phyloP scores from a whole-genome alignment of 2,329 filamentous ascomycete species.

The Colletotrichum sp. region DNA sequence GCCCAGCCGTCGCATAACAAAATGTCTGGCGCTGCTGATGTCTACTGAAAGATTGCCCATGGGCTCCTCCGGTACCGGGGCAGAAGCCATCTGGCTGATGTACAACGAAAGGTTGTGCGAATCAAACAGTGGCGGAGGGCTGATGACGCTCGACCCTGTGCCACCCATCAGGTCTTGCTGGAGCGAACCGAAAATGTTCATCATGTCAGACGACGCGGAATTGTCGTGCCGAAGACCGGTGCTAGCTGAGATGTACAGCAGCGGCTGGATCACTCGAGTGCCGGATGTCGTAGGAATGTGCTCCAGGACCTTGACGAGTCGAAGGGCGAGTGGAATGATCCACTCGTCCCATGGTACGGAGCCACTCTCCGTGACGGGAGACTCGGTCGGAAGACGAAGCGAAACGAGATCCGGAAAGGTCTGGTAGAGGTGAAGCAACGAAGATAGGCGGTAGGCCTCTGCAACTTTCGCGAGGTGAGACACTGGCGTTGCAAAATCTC shows the following conservation, averaged over 20 bases:
- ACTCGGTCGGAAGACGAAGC: conserved; percentile 29
- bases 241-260: conserved; percentile 41
- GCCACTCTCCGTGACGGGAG: conserved; percentile 5
- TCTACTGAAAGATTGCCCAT: conserved; percentile 34
- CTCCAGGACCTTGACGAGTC: conserved; percentile 35
- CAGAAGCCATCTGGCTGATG: conserved; percentile 22
- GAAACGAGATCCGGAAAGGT: conserved; percentile 39
- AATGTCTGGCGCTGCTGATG: conserved; percentile 40
- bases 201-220: conserved; percentile 10
- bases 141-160: not conserved
- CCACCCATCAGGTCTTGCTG: conserved; percentile 15
- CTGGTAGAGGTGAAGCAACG: conserved; percentile 43
- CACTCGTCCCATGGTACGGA: conserved; percentile 38
- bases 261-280: conserved; percentile 39
- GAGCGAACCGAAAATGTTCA: not conserved
- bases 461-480: conserved; percentile 37
- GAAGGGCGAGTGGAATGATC: conserved; percentile 38
- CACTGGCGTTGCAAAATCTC: conserved; percentile 29
- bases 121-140: not conserved
- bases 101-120: conserved; percentile 10
- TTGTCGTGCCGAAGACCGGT: conserved; percentile 33
- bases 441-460: conserved; percentile 40
- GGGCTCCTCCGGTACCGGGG: not conserved
- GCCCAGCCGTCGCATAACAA: conserved; percentile 41
- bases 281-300: conserved; percentile 38